A percentile compares a stretch with the other conserved stretches of the same genome.
Conservation (phyloP, 345 rosid species). For the Murraya paniculata region DNA sequence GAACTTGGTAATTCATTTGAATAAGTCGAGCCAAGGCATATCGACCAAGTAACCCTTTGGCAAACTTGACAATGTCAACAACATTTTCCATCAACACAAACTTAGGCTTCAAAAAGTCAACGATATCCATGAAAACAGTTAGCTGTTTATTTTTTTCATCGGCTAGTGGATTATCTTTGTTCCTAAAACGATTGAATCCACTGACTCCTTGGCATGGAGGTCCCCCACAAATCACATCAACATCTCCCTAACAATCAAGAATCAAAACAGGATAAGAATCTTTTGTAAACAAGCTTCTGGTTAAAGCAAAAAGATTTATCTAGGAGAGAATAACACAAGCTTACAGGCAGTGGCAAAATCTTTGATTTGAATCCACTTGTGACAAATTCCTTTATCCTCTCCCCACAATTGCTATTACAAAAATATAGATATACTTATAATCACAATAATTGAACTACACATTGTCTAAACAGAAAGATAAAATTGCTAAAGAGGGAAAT, state of each 20-base stretch:
- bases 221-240: slow-evolving; percentile 80
- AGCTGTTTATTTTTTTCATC: slow-evolving; percentile 70
- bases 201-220: slow-evolving; percentile 92
- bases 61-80: slow-evolving; percentile 63
- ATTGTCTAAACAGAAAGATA: background rate
- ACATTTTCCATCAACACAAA: slow-evolving; percentile 81
- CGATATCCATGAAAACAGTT: slow-evolving; percentile 60
- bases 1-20: slow-evolving; percentile 63
- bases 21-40: slow-evolving; percentile 67
- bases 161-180: slow-evolving; percentile 41
- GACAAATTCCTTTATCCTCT: slow-evolving; percentile 50
- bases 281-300: background rate
- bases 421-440: background rate
- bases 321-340: slow-evolving; percentile 6
- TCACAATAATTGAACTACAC: background rate
- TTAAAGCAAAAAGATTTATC: background rate
- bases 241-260: slow-evolving; percentile 44
- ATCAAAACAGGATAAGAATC: background rate
- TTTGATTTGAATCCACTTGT: slow-evolving; percentile 37
- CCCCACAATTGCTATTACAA: slow-evolving; percentile 40
- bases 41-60: slow-evolving; percentile 54
- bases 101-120: slow-evolving; percentile 61
- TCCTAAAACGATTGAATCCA: slow-evolving; percentile 67
- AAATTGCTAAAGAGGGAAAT: background rate
- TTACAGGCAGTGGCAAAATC: slow-evolving; percentile 63